A percentile compares a stretch with the other conserved stretches of the same genome.
These are phyloP conservation scores for Penium margaritaceum DNA, from an alignment of 139 green algal genomes.

Conservation along the genomic window DNA sequence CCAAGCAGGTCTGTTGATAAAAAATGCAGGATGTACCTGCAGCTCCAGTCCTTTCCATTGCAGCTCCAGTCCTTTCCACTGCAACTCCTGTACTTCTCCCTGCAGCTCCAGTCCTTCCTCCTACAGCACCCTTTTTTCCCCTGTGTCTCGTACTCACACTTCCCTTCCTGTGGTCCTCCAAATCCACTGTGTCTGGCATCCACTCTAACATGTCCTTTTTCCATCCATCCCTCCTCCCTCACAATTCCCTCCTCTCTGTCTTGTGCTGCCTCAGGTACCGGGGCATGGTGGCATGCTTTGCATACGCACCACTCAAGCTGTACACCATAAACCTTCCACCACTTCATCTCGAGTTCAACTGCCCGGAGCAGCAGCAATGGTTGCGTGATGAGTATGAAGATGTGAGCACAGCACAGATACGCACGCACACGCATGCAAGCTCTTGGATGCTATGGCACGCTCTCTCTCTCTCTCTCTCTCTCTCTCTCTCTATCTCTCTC, in stretches of 20 bases:
- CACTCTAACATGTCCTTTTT: no score
- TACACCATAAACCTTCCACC: constrained; percentile 27
- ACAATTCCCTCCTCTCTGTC: background rate
- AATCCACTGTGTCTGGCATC: no score
- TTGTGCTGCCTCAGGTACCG: constrained; percentile 2
- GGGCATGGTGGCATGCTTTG: constrained; percentile 36
- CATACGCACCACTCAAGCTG: constrained; percentile 21
- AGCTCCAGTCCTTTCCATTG: no score
- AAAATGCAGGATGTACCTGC: no score
- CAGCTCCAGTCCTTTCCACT: no score
- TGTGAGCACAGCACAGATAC: background rate
- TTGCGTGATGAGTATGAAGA: constrained; percentile 3
- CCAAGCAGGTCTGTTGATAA: no score
- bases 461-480: constrained; percentile 5
- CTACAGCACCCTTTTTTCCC: no score
- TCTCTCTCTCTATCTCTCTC: constrained; percentile 6
- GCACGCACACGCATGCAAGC: background rate
- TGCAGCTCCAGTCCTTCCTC: no score
- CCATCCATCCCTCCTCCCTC: background rate
- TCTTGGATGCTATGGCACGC: background rate
- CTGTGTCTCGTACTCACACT: no score
- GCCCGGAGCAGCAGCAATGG: constrained; percentile 10
- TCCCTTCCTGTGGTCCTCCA: no score
- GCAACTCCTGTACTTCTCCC: no score
- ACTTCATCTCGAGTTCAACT: constrained; percentile 25